Base-by-base conservation (phyloP, 257 asterid genomes). In the Solanum chaucha region DNA sequence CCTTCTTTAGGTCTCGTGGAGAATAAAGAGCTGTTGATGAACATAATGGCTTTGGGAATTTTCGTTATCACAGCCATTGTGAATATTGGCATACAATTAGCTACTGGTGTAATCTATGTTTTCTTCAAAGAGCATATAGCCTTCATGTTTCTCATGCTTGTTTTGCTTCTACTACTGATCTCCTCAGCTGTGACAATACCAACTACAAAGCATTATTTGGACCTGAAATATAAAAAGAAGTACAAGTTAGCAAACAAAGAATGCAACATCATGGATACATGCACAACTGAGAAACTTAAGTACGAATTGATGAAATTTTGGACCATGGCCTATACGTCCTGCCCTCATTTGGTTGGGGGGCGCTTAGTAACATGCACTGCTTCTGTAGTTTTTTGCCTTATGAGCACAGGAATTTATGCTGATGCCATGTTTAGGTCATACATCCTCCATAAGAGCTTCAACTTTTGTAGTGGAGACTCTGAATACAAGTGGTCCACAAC, bases 261-360 rank as follows among this genome's bases (percentile, higher is more conserved):
- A 71, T 90, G 95, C 71, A 61, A 78, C 73, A 72, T 73, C 8
- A 90, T 84, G 11, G 61, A 78, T 68, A 40, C 87, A 26, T 75
- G 92, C 28, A 55, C 91, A 35, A 10, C 86, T 22, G 84, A 85
- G 70, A 95, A 91, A 86, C 73, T 94, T 87, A 91, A 87, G 72
- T 92, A 87, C 10, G 95, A 95, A 78, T 88, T 96, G 34, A 88
- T 89, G 40, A 92, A 93, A 82, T 92, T 90, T 86, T 96, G 99
- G 99, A 95, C 94, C 93, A 94, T 96, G 99, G 98, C 99, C 1
- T 96, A 94, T 82, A 95, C 98, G 46, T 92, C 98, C 36, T 91
- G 90, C 82, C 98, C 98, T 0, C 98, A 96, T 73, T 96, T 94
- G 24, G 98, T 96, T 74, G 80, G 88, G 90, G 96, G 91, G 10